These are phyloP conservation scores for Alternaria angustiovoidea DNA, from an alignment of 2,329 filamentous ascomycete species.

Conservation along the genomic window DNA sequence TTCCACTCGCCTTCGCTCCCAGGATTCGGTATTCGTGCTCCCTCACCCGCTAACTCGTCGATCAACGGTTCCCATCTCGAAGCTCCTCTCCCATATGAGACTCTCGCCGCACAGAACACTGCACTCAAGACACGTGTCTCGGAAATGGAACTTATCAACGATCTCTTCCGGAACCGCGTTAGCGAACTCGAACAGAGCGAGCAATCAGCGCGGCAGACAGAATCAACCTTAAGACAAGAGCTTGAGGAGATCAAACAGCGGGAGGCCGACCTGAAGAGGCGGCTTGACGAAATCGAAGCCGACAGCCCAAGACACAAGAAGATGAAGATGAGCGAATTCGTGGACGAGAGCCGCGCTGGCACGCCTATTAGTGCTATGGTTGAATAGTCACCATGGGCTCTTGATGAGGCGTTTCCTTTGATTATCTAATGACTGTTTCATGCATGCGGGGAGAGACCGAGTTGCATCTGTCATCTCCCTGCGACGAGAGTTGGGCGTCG, in stretches of 20 bases:
- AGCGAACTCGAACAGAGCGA: slow-evolving; percentile 80
- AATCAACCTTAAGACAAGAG: slow-evolving; percentile 65
- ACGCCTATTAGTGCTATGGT: slow-evolving; percentile 45
- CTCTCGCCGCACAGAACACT: slow-evolving; percentile 80
- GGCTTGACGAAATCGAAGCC: slow-evolving; percentile 70
- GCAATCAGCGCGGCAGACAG: slow-evolving; percentile 66
- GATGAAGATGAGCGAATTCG: slow-evolving; percentile 64
- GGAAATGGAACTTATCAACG: slow-evolving; percentile 92
- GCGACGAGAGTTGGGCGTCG: slow-evolving; percentile 28
- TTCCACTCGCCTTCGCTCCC: slow-evolving; percentile 66
- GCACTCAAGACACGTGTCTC: slow-evolving; percentile 93
- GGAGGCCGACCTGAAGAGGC: slow-evolving; percentile 82
- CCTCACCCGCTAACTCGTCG: slow-evolving; percentile 67
- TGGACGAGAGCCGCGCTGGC: slow-evolving; percentile 55
- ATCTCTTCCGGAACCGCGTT: slow-evolving; percentile 72
- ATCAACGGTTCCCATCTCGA: slow-evolving; percentile 71
- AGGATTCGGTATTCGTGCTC: slow-evolving; percentile 51
- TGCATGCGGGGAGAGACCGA: slow-evolving; percentile 15
- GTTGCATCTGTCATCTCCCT: slow-evolving; percentile 10
- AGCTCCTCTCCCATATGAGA: slow-evolving; percentile 78
- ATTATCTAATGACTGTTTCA: slow-evolving; percentile 21
- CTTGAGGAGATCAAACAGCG: slow-evolving; percentile 78
- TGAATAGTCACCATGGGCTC: slow-evolving; percentile 28
- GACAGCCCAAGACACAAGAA: slow-evolving; percentile 63
- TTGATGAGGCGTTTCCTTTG: slow-evolving; percentile 15